Evolutionary conservation across 805 yeast genomes (phyloP).

Genomic region (Lipomyces japonicus): DNA sequence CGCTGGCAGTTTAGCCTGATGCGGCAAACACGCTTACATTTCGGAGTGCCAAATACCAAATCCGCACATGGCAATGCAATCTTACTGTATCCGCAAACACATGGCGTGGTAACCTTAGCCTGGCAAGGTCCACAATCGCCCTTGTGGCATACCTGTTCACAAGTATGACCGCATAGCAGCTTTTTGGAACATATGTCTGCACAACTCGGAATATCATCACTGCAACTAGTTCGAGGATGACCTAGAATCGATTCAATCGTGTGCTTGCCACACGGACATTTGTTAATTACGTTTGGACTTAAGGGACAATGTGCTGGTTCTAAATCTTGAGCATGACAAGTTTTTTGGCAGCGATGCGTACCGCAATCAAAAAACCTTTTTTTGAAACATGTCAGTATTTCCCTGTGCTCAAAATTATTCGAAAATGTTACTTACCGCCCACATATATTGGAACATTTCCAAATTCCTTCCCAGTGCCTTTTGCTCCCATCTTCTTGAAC

Average conservation of each 20-base stretch:
- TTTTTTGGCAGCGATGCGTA: slow-evolving; percentile 48
- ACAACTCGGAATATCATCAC: slow-evolving; percentile 79
- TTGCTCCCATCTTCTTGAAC: slow-evolving; percentile 28
- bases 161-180: slow-evolving; percentile 67
- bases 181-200: slow-evolving; percentile 57
- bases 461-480: slow-evolving; percentile 50
- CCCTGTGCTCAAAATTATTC: too few relatives aligned
- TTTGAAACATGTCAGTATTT: slow-evolving; percentile 24
- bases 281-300: slow-evolving; percentile 55
- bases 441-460: slow-evolving; percentile 47
- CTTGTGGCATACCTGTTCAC: slow-evolving; percentile 67
- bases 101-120: slow-evolving; percentile 48
- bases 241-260: slow-evolving; percentile 41
- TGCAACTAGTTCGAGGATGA: slow-evolving; percentile 51
- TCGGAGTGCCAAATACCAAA: slow-evolving; percentile 42
- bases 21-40: slow-evolving; percentile 67
- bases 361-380: slow-evolving; percentile 55
- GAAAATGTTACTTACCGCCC: slow-evolving; percentile 27
- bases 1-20: slow-evolving; percentile 74
- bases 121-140: slow-evolving; percentile 73
- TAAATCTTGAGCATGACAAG: slow-evolving; percentile 53
- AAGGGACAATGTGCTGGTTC: slow-evolving; percentile 52
- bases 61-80: slow-evolving; percentile 21
- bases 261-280: slow-evolving; percentile 80
- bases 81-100: slow-evolving; percentile 55